These are phyloP conservation scores for Fistulina hepatica DNA, from an alignment of 1,284 basidiomycete species.

Conservation along the genomic window DNA sequence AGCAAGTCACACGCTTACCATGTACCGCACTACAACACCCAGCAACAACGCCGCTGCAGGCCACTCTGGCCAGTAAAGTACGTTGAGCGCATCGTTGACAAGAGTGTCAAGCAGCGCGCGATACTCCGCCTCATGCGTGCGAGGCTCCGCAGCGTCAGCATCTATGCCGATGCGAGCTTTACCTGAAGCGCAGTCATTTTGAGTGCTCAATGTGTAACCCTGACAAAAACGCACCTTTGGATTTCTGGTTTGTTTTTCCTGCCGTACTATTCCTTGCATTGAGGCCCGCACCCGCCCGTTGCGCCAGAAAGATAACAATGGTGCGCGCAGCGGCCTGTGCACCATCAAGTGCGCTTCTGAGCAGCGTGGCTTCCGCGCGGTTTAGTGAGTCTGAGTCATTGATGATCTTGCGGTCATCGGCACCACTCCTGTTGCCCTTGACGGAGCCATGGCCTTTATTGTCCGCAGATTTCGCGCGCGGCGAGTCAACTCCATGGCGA, in stretches of 20 bases:
- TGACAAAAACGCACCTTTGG: too few relatives aligned
- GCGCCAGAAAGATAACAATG: slow-evolving; percentile 77
- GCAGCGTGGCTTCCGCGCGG: slow-evolving; percentile 51
- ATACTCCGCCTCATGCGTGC: slow-evolving; percentile 86
- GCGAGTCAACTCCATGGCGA: slow-evolving; percentile 18
- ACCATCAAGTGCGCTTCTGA: slow-evolving; percentile 58
- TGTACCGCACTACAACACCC: slow-evolving; percentile 66
- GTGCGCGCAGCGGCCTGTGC: slow-evolving; percentile 77
- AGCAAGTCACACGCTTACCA: slow-evolving; percentile 44
- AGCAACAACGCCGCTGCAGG: slow-evolving; percentile 82
- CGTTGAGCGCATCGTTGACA: slow-evolving; percentile 79
- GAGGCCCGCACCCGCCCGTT: slow-evolving; percentile 35
- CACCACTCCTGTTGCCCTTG: too few relatives aligned
- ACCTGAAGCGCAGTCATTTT: not conserved
- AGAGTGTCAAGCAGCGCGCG: slow-evolving; percentile 84
- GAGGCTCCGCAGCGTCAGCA: slow-evolving; percentile 73
- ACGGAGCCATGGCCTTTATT: too few relatives aligned
- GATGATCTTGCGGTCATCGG: not conserved
- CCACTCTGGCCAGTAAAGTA: slow-evolving; percentile 94
- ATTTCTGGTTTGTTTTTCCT: too few relatives aligned
- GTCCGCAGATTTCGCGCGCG: slow-evolving; percentile 43
- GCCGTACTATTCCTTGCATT: not conserved
- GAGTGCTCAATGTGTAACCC: not conserved
- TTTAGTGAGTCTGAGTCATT: not conserved
- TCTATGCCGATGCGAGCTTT: not conserved